Percentiles rank a stretch among this genome's conserved stretches.
These are phyloP conservation scores for Rhodosporidiobolus odoratus DNA, from an alignment of 768 basidiomycete species.

Conservation along the genomic window DNA sequence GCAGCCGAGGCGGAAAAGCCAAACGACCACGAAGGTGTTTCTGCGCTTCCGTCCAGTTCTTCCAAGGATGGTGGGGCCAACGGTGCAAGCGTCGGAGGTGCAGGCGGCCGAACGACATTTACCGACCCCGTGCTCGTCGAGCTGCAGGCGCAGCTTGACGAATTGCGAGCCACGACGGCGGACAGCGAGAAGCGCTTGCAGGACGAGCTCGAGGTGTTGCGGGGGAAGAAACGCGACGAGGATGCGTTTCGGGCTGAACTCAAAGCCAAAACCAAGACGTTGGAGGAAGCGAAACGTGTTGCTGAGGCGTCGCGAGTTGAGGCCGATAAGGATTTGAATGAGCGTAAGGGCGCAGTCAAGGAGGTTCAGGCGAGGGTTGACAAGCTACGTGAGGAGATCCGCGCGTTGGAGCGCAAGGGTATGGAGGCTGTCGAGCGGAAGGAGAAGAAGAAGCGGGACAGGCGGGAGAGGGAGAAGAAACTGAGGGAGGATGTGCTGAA, in stretches of 20 bases:
- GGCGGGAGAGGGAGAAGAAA: conserved; percentile 60
- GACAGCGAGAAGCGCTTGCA: conserved; percentile 65
- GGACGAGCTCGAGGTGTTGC: conserved; percentile 64
- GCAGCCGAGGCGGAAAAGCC: conserved; percentile 18
- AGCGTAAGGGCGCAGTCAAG: conserved; percentile 51
- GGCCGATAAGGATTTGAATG: conserved; percentile 78
- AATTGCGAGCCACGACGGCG: conserved; percentile 57
- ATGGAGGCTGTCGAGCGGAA: conserved; percentile 39
- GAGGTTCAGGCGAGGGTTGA: conserved; percentile 45
- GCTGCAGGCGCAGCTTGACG: conserved; percentile 63
- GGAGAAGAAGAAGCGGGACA: conserved; percentile 44
- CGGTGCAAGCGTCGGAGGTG: not conserved
- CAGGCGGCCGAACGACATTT: not conserved
- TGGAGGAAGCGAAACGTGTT: conserved; percentile 78
- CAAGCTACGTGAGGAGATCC: conserved; percentile 45
- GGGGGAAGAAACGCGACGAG: conserved; percentile 72
- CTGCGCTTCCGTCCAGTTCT: not conserved
- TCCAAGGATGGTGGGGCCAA: not conserved
- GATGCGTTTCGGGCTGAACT: conserved; percentile 71
- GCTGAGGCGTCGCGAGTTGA: conserved; percentile 76
- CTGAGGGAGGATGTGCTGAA: conserved; percentile 55
- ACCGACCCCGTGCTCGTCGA: conserved; percentile 55
- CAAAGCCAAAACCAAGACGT: conserved; percentile 70
- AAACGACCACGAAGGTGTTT: not conserved
- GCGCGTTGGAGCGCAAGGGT: conserved; percentile 48